Evolutionary conservation across 2,329 filamentous ascomycete genomes (phyloP).

Genomic region (Colletotrichum tropicicola): DNA sequence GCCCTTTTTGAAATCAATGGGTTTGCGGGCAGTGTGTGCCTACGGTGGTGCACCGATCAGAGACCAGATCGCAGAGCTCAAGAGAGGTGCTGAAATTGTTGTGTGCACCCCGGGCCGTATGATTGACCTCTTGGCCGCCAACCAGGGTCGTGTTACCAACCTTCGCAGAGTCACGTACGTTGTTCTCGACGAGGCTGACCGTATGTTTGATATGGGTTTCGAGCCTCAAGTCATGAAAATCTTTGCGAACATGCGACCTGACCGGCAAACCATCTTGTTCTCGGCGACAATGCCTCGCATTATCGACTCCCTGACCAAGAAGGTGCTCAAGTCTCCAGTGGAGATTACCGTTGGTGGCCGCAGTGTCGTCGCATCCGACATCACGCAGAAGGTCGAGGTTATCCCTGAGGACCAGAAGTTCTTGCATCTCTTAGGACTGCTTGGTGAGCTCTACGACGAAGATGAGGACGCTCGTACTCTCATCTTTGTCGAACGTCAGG

Average conservation of each 20-base stretch:
- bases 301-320: conserved; percentile 90
- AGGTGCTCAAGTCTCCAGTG: conserved; percentile 84
- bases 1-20: conserved; percentile 88
- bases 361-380: conserved; percentile 88
- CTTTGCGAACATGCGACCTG: conserved; percentile 87
- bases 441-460: conserved; percentile 85
- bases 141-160: conserved; percentile 93
- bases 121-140: conserved; percentile 94
- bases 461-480: conserved; percentile 91
- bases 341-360: conserved; percentile 93
- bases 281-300: conserved; percentile 96
- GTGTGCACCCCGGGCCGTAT: conserved; percentile 95
- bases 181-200: conserved; percentile 95
- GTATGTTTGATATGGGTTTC: conserved; percentile 99
- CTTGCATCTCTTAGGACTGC: conserved; percentile 80
- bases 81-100: conserved; percentile 93
- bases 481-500: conserved; percentile 92
- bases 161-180: conserved; percentile 90
- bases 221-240: conserved; percentile 99
- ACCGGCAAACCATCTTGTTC: conserved; percentile 93
- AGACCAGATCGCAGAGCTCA: conserved; percentile 96
- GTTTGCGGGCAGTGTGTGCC: conserved; percentile 87
- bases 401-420: conserved; percentile 87
- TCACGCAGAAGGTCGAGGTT: conserved; percentile 92
- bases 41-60: conserved; percentile 97